Percentiles rank a stretch among this genome's conserved stretches.
Evolutionary conservation across 257 asterid genomes (phyloP).

Genomic region (Solanum verrucosum): DNA sequence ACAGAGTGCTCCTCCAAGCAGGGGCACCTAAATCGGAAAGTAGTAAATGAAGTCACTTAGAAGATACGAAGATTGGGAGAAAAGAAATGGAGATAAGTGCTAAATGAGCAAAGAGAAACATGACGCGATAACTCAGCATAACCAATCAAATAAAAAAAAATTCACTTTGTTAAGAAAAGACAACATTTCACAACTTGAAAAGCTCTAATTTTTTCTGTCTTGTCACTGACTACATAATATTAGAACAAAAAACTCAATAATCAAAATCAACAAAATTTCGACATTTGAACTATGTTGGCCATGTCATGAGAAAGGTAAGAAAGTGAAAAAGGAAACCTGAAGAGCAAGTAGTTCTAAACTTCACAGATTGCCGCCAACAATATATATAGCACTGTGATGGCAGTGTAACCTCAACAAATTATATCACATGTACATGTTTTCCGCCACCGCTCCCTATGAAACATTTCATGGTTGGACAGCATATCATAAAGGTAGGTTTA

Average conservation of each 20-base stretch:
- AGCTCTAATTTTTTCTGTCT: neutral
- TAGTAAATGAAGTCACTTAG: neutral
- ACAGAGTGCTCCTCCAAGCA: constrained; percentile 95
- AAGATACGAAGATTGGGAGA: neutral
- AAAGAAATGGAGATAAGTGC: neutral
- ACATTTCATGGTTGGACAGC: neutral
- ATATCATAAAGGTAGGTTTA: neutral
- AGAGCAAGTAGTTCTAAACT: neutral
- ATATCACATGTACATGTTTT: neutral
- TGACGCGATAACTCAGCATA: neutral
- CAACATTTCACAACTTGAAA: neutral
- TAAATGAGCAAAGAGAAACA: neutral
- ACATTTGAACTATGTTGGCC: neutral
- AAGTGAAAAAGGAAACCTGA: neutral
- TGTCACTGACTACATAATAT: neutral
- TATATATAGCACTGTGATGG: neutral
- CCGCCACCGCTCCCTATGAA: neutral
- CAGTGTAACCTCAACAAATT: neutral
- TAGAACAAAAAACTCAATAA: neutral
- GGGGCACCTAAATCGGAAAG: constrained; percentile 61
- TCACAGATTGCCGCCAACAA: neutral
- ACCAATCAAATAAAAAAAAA: neutral
- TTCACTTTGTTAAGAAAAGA: neutral
- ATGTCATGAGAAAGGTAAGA: neutral
- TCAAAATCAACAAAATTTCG: neutral